phyloP scores from a whole-genome alignment of 164 flowering plant species.

The grape (Vitis vinifera) region DNA sequence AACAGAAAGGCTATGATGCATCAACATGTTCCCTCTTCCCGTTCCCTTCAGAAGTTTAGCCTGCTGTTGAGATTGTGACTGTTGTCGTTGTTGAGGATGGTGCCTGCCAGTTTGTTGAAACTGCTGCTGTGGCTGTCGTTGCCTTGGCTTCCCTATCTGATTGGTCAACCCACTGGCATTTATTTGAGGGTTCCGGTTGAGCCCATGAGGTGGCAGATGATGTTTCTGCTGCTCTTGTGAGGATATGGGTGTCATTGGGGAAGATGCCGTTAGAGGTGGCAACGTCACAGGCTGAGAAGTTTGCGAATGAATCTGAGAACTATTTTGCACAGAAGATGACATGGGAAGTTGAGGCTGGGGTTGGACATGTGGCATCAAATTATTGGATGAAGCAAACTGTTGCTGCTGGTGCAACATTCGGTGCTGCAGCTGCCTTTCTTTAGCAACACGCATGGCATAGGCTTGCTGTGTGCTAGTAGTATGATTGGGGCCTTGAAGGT shows the following conservation, averaged over 20 bases:
- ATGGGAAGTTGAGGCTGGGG: conserved; percentile 59
- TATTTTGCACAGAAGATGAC: conserved; percentile 59
- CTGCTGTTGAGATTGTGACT: conserved; percentile 59
- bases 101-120: conserved; percentile 61
- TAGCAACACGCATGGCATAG: conserved; percentile 57
- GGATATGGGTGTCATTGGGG: conserved; percentile 55
- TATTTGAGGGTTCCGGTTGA: conserved; percentile 45
- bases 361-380: conserved; percentile 54
- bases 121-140: conserved; percentile 59
- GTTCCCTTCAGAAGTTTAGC: conserved; percentile 67
- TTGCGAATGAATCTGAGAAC: conserved; percentile 56
- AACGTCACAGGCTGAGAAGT: conserved; percentile 45
- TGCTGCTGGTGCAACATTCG: conserved; percentile 47
- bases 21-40: conserved; percentile 59
- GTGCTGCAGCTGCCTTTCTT: conserved; percentile 71
- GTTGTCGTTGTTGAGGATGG: conserved; percentile 71
- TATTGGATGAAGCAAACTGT: conserved; percentile 49
- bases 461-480: conserved; percentile 55
- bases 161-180: conserved; percentile 40
- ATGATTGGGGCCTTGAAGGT: conserved; percentile 64
- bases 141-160: conserved; percentile 70
- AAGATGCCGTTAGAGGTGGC: conserved; percentile 53
- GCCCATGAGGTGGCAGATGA: conserved; percentile 50
- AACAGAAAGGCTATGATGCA: conserved; percentile 50
- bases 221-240: conserved; percentile 69